Evolutionary conservation across 441 rosid genomes (phyloP), one percentile per base, ranked within the genome.

Genomic region (Biscutella laevigata): DNA sequence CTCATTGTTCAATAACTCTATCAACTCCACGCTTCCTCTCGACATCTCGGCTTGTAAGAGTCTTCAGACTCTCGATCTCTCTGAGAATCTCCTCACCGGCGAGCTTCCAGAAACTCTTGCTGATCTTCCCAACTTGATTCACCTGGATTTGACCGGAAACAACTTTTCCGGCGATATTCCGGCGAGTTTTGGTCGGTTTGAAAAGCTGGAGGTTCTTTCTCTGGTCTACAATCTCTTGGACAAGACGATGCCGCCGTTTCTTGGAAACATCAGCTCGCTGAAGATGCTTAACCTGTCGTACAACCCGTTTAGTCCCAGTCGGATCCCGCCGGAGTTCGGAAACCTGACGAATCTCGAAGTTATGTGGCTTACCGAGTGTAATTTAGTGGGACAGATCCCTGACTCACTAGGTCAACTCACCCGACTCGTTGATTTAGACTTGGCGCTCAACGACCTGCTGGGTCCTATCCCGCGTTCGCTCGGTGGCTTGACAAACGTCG

Each of bases 121-220:
- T 0, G 78, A 79, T 38, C 75, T 92, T 0, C 71, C 81, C 4
- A 26, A 44, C 25, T 72, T 92, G 11, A 66, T 52, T 2, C 62
- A 59, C 56, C 78, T 92, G n/a, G 95, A 88, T 68, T 71, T 92
- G 7, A 71, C 95, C 4, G 92, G 77, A 0, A 88, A 92, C 62
- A 92, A 84, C 67, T 78, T 92, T 67, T 88, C 99, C 39, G 99
- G 97, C 2, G 78, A 77, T 4, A 76, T 92, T 54, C 97, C 99
- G 10, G 76, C 55, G 19, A 71, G 83, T 19, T 86, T 82, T 29
- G 92, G 81, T 0, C 42, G 55, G 17, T 92, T 92, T 40, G 74
- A 64, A 13, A 82, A 66, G 19, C 92, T 92, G 6, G 95, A 92
- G 62, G 97, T 88, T 3, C 61, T 92, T 21, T 81, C 99, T 36